Percentiles rank a stretch among this genome's conserved stretches.
Evolutionary conservation across 1,284 basidiomycete species (phyloP).

Genomic region (Schizopora paradoxa): DNA sequence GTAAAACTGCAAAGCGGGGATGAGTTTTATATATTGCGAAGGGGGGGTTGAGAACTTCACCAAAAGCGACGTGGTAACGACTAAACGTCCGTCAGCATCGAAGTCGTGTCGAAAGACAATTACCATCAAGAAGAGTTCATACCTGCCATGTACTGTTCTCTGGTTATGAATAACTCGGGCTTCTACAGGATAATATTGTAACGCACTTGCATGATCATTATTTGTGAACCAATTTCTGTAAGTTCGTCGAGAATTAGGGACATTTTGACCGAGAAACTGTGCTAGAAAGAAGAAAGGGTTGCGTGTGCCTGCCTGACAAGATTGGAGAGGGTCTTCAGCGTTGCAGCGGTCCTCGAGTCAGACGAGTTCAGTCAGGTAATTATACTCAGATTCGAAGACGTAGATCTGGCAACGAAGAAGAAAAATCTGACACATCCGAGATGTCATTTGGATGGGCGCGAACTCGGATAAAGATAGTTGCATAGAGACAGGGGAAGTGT

Average conservation of each 20-base stretch:
- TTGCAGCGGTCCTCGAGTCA: not conserved
- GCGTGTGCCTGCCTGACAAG: not conserved
- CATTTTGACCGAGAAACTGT: not conserved
- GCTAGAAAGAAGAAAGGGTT: not conserved
- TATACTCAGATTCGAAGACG: not conserved
- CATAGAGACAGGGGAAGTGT: too few species aligned
- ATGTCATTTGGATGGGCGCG: too few species aligned
- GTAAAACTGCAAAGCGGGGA: conserved; percentile 3
- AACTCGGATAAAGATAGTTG: too few species aligned
- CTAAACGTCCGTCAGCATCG: too few species aligned
- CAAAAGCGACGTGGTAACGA: too few species aligned
- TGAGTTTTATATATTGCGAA: not conserved
- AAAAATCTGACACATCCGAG: not conserved
- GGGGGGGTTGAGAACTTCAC: not conserved
- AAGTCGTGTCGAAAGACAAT: not conserved
- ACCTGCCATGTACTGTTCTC: not conserved
- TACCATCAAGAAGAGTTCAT: not conserved
- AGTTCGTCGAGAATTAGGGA: not conserved
- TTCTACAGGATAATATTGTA: not conserved
- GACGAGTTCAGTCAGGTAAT: too few species aligned
- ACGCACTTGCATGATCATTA: not conserved
- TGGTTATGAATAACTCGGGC: not conserved
- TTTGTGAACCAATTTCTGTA: not conserved
- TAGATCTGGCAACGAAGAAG: not conserved
- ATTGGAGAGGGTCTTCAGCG: not conserved